Base-by-base conservation (phyloP, 306 rosid species). In the Cucurbita argyrosperma region DNA sequence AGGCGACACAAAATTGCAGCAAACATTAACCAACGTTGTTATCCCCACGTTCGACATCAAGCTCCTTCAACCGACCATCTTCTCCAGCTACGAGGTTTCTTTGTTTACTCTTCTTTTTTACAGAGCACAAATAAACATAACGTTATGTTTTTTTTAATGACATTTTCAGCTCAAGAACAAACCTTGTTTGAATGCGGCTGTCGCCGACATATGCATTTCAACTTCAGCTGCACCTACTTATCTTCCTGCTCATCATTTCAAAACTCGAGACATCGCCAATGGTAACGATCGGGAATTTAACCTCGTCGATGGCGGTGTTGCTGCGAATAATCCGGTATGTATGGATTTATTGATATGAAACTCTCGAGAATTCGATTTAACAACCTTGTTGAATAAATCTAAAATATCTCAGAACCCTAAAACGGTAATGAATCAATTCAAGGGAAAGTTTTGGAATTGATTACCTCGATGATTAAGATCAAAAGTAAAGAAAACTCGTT, bases 241-340 rank as follows among this genome's bases (percentile, higher is more conserved):
- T 67, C 73, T 67, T 67, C 73, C 73, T 2, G 3, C 73, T 23
- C 84, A 85, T 64, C 26, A 42, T 40, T 85, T 85, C 42, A 16
- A 76, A 71, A 85, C 75, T 10, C 60, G 14, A 3, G 38, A 16
- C 10, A 4, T 49, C 8, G 13, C 57, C 6, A 71, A 80, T 30
- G 35, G 35, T 45, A 18, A 46, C n/a, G 13, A 75, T 30, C 35
- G 85, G 57, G 80, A 83, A n/a, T 85, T 85, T 40, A 21, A 85
- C 76, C 77, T 83, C 38, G 66, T 81, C 11, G 89, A 85, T 51
- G 89, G 87, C 30, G 85, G 77, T 6, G 76, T 85, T 11, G 83
- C 72, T 11, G 89, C 89, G 7, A 85, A 82, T 59, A 83, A 85
- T 53, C 89, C 89, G 76, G 89, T 85, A 45, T 40, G 42, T 8